Base-by-base conservation (phyloP, 148 eudicot genomes). In the Hydrangea macrophylla region DNA sequence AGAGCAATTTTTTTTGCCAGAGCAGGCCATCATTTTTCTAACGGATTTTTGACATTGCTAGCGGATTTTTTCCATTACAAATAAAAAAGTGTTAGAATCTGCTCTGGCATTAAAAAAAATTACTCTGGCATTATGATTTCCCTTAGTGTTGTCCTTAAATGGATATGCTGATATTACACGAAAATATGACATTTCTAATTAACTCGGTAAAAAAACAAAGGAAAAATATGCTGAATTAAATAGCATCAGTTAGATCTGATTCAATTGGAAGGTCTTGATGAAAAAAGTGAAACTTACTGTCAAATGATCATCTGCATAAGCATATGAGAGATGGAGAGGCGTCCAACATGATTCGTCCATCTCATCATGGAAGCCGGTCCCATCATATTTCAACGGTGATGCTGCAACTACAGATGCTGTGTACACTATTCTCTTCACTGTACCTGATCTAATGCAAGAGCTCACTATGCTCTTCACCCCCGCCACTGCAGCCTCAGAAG, bases 321-420 rank as follows among this genome's bases (percentile, higher is more conserved):
- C 56, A 24, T 64, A 54, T 0, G 88, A 55, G 64, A 74, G 53
- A 69, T 83, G 20, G 60, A 78, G 85, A 57, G 90, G 84, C 1
- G 88, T 81, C 90, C 90, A 90, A 58, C 96, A 87, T 1, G 63
- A 60, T 63, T 90, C 92, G 51, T 90, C 84, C 60, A 82, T 58
- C 65, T 37, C 54, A 28, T 77, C 73, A 18, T 70, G 67, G 20
- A 56, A 85, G 22, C 83, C 84, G 56, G 48, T 51, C 0, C 82
- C 86, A 59, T 81, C 87, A 0, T 81, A 70, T 64, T 76, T 79
- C 69, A 85, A 53, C 22, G 90, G 84, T 0, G 92, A 90, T 0
- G 82, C 80, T 13, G 92, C 72, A 25, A 73, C 35, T 2, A 84
- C 82, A 6, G 83, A 75, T 32, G 82, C 85, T 0, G 88, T 83